Evolutionary conservation across 768 basidiomycete species (phyloP).

Genomic region (Boletus rubescentipes): DNA sequence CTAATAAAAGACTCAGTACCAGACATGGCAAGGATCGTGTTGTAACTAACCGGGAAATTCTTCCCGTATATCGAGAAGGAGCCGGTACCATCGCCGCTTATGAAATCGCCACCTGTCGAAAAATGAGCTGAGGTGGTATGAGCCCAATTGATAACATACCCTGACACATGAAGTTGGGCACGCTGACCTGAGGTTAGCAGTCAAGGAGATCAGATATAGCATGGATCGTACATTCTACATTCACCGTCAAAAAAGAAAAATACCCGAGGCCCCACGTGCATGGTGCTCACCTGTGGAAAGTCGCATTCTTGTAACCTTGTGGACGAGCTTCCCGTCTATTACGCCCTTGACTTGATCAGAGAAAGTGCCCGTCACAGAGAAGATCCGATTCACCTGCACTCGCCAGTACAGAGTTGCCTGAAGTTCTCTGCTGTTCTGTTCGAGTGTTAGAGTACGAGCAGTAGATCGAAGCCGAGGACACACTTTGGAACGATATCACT

Average conservation of each 20-base stretch:
- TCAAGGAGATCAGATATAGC: background rate
- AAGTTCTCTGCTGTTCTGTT: slow-evolving; percentile 96
- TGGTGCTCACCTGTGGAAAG: slow-evolving; percentile 77
- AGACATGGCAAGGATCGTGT: background rate
- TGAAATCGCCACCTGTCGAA: slow-evolving; percentile 81
- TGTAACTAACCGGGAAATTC: slow-evolving; percentile 71
- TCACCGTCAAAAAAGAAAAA: slow-evolving; percentile 8
- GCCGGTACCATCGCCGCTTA: slow-evolving; percentile 94
- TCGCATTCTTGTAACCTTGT: slow-evolving; percentile 89
- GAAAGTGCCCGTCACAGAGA: background rate
- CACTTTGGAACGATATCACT: slow-evolving; percentile 95
- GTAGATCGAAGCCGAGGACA: slow-evolving; percentile 21
- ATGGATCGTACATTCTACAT: slow-evolving; percentile 63
- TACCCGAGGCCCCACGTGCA: background rate
- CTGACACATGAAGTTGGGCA: slow-evolving; percentile 97
- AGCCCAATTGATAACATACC: slow-evolving; percentile 37
- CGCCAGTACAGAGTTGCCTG: slow-evolving; percentile 96
- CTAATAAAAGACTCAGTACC: slow-evolving; percentile 36
- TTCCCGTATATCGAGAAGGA: slow-evolving; percentile 97
- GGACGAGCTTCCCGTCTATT: slow-evolving; percentile 63
- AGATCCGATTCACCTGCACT: slow-evolving; percentile 64
- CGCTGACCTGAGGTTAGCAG: slow-evolving; percentile 42
- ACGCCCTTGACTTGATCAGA: slow-evolving; percentile 16
- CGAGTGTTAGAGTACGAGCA: slow-evolving; percentile 2
- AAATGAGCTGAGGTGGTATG: background rate